A percentile compares a stretch with the other conserved stretches of the same genome.
Conservation (phyloP, 1,284 basidiomycete genomes). For the Trametes sp. region DNA sequence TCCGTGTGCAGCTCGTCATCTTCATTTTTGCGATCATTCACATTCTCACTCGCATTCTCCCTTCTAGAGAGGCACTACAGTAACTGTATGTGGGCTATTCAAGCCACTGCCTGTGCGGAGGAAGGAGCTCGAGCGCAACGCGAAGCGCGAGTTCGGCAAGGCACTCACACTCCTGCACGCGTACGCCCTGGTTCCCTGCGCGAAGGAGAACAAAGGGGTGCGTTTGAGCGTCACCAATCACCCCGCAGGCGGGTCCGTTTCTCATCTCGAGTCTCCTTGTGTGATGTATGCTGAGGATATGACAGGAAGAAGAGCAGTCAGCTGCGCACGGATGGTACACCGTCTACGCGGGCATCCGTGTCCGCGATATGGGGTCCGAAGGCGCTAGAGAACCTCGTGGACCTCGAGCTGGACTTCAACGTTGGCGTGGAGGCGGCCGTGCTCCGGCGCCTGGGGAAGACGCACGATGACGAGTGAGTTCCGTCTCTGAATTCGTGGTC, state of each 20-base stretch:
- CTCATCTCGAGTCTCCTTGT: background rate
- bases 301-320: constrained; percentile 75
- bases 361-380: constrained; percentile 89
- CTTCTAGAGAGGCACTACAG: constrained; percentile 85
- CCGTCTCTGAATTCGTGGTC: background rate
- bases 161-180: constrained; percentile 84
- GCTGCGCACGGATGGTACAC: constrained; percentile 75
- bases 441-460: constrained; percentile 42
- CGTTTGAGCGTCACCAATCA: constrained; percentile 82
- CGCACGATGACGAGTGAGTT: constrained; percentile 37
- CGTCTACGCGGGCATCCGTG: constrained; percentile 71
- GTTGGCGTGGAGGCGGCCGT: constrained; percentile 69
- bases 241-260: constrained; percentile 72
- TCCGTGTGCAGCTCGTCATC: too few relatives aligned
- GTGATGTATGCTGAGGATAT: background rate
- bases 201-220: constrained; percentile 61
- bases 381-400: constrained; percentile 76
- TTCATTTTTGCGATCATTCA: too few relatives aligned
- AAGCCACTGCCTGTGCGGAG: constrained; percentile 87
- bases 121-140: constrained; percentile 91
- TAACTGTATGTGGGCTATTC: constrained; percentile 82
- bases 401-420: constrained; percentile 75
- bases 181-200: constrained; percentile 89
- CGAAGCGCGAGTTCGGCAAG: constrained; percentile 92
- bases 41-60: background rate